These are phyloP conservation scores for Neodidymelliopsis sp. DNA, from an alignment of 2,329 filamentous ascomycete genomes.

Conservation along the genomic window DNA sequence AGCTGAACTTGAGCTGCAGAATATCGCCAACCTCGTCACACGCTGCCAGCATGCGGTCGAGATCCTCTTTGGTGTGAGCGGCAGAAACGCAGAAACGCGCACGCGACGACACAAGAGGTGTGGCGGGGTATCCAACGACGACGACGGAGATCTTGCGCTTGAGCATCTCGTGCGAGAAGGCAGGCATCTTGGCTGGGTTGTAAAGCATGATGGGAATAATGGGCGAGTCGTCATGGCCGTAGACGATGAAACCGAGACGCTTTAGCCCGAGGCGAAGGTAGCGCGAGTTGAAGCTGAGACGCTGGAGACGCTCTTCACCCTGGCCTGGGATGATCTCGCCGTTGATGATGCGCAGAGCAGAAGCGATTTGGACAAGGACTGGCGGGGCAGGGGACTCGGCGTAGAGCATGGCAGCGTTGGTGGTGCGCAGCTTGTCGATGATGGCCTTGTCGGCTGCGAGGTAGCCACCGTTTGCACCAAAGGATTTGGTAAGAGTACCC, in stretches of 20 bases:
- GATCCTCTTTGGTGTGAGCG: constrained; percentile 97
- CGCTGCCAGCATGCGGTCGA: constrained; percentile 86
- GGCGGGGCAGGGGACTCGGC: constrained; percentile 88
- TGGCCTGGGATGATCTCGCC: constrained; percentile 89
- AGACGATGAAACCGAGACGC: constrained; percentile 94
- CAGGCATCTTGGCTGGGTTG: constrained; percentile 98
- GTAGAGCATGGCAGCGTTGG: constrained; percentile 85
- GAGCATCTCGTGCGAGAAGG: constrained; percentile 98
- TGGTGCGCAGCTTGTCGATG: constrained; percentile 87
- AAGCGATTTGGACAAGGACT: constrained; percentile 88
- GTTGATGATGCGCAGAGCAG: constrained; percentile 85
- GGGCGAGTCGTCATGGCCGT: constrained; percentile 96
- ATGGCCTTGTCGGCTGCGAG: constrained; percentile 87
- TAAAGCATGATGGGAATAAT: constrained; percentile 95
- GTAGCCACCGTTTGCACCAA: constrained; percentile 97
- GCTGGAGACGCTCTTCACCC: constrained; percentile 92
- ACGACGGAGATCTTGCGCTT: constrained; percentile 97
- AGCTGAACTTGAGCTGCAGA: constrained; percentile 96
- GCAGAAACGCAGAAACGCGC: constrained; percentile 95
- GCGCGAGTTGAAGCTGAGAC: constrained; percentile 96
- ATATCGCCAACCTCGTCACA: constrained; percentile 94
- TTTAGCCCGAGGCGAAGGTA: constrained; percentile 98
- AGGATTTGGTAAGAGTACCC: constrained; percentile 98
- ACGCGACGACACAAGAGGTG: constrained; percentile 91
- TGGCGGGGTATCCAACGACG: constrained; percentile 95